Evolutionary conservation across 768 basidiomycete species (phyloP).

Genomic region (Chalciporus pseudorubinellus): DNA sequence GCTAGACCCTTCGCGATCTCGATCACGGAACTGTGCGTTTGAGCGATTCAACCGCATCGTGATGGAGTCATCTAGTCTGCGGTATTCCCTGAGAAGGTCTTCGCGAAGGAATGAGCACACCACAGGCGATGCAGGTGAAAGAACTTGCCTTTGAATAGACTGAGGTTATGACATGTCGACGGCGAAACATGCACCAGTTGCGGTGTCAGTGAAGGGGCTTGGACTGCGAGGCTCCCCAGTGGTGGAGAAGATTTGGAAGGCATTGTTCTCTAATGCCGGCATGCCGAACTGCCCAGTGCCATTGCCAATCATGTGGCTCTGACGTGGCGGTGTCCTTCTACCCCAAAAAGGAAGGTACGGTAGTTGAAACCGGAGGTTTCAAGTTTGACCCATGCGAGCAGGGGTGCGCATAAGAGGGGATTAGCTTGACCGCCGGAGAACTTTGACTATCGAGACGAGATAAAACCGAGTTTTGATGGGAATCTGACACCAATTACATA

Average conservation of each 20-base stretch:
- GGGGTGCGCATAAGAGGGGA: neutral
- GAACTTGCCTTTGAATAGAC: conserved; percentile 63
- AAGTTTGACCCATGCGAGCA: neutral
- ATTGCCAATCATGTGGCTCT: conserved; percentile 22
- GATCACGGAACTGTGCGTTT: conserved; percentile 71
- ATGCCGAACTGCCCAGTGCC: conserved; percentile 27
- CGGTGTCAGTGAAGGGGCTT: conserved; percentile 56
- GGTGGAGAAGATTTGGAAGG: conserved; percentile 43
- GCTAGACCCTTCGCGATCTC: conserved; percentile 49
- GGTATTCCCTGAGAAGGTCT: conserved; percentile 83
- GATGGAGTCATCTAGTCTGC: conserved; percentile 76
- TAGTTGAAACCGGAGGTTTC: conserved; percentile 6
- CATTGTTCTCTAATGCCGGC: conserved; percentile 35
- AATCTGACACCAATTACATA: too few species aligned
- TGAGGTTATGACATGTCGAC: conserved; percentile 70
- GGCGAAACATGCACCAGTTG: conserved; percentile 72
- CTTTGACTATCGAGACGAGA: neutral
- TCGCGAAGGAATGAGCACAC: conserved; percentile 18
- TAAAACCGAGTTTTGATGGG: neutral
- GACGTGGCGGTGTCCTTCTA: conserved; percentile 11
- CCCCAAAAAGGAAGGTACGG: conserved; percentile 33
- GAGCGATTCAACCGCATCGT: conserved; percentile 80
- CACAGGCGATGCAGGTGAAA: conserved; percentile 1
- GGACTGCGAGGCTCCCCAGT: conserved; percentile 67
- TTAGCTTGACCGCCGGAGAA: neutral